Base-by-base conservation (phyloP, 345 rosid genomes). In the Arabis hirsuta region DNA sequence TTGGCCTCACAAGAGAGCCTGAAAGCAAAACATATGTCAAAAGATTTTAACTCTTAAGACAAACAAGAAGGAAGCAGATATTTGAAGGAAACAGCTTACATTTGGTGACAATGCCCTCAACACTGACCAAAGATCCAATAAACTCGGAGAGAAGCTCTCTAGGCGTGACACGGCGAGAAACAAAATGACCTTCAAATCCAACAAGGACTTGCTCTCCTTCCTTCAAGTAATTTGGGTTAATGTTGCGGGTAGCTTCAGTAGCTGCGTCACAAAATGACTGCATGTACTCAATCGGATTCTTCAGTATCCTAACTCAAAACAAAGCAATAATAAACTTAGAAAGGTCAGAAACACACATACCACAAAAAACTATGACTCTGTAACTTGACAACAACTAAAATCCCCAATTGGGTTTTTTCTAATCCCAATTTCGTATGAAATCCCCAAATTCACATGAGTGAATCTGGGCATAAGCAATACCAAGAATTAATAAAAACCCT, bases 1-100 rank as follows among this genome's bases (percentile, higher is more conserved):
- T 95, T 36, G 99, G 99, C 82, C 99, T 88, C 42, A 95, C 99
- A 63, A 95, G 94, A 66, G 99, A 95, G 79, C 99, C 99, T 95
- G 77, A 68, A 73, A 57, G 12, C 42, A 54, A 59, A 32, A 7
- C 38, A 68, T 27, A 16, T 38, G 12, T 31, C 65, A 62, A 56
- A 56, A 47, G 1, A 57, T 3, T 27, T 22, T 7, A 9, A 2
- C 14, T 34, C 38, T 6, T 7, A 34, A 34, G 9, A 6, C 9
- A 60, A 69, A 71, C 12, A 38, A 59, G 12, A 71, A 31, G 38
- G 6, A 46, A 32, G 24, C 20, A 72, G 2, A 24, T 2, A 20
- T 13, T 45, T n/a, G 32, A 45, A 26, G 8, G 22, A 64, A 66
- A 62, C 60, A 55, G 39, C 32, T 26, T 88, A 91, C 99, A 95